phyloP scores from a whole-genome alignment of 257 asterid species.

The Asclepias syriaca region DNA sequence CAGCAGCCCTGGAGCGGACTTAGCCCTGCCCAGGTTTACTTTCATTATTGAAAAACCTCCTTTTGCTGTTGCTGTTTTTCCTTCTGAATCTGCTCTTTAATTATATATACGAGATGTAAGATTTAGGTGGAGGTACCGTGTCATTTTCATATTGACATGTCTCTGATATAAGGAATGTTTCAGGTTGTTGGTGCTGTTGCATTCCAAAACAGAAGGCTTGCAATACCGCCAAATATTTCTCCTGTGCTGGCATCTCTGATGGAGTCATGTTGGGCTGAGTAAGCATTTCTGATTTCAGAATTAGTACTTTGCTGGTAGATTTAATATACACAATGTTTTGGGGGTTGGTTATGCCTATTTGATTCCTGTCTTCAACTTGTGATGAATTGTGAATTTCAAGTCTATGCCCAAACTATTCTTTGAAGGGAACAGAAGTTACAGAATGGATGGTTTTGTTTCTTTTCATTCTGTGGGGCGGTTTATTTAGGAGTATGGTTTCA shows the following conservation, averaged over 20 bases:
- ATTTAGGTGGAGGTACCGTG: too few species aligned
- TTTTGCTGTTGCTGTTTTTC: neutral
- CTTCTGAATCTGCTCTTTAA: neutral
- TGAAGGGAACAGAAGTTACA: too few species aligned
- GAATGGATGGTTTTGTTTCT: neutral
- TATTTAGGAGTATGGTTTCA: neutral
- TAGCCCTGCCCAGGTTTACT: conserved; percentile 80
- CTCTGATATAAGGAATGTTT: neutral
- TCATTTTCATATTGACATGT: neutral
- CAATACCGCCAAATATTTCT: conserved; percentile 61
- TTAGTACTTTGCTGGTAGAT: neutral
- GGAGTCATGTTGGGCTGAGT: conserved; percentile 98
- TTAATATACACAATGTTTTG: neutral
- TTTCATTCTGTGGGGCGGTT: neutral
- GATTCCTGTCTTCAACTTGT: neutral
- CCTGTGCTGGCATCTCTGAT: conserved; percentile 67
- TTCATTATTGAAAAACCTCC: neutral
- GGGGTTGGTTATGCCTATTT: neutral
- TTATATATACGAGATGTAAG: neutral
- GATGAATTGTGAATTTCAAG: neutral
- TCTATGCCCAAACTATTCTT: neutral
- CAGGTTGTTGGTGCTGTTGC: conserved; percentile 99
- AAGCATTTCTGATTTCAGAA: conserved; percentile 24
- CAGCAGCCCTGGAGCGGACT: conserved; percentile 97
- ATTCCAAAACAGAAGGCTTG: conserved; percentile 86